These are phyloP conservation scores for Cercospora sp. DNA, from an alignment of 2,329 filamentous ascomycete genomes.

Conservation along the genomic window DNA sequence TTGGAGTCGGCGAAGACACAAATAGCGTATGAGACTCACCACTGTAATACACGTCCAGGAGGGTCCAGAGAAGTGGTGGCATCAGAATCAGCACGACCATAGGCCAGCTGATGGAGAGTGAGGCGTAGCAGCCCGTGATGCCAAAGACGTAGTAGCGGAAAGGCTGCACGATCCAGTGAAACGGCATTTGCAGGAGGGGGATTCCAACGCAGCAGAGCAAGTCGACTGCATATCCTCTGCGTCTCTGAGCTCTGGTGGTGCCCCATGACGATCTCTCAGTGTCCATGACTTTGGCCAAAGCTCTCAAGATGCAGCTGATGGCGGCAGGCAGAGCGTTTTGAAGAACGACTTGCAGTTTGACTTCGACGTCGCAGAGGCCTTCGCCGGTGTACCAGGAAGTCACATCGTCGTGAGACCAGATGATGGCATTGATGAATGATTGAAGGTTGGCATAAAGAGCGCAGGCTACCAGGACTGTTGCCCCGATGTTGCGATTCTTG, in stretches of 20 bases:
- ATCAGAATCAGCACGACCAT: conserved; percentile 55
- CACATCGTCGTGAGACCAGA: conserved; percentile 63
- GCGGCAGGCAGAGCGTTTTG: conserved; percentile 55
- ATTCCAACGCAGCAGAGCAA: conserved; percentile 56
- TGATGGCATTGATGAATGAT: conserved; percentile 60
- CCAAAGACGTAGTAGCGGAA: conserved; percentile 59
- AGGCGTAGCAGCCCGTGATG: conserved; percentile 59
- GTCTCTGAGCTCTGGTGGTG: conserved; percentile 51
- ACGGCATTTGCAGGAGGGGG: conserved; percentile 56
- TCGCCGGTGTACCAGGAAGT: conserved; percentile 58
- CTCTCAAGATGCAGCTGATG: conserved; percentile 60
- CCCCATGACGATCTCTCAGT: conserved; percentile 56
- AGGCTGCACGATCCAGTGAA: conserved; percentile 62
- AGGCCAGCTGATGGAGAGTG: conserved; percentile 59
- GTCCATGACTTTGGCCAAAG: conserved; percentile 61
- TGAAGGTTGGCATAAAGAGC: conserved; percentile 58
- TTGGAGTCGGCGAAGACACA: background rate
- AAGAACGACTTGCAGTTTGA: conserved; percentile 57
- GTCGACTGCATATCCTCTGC: conserved; percentile 53
- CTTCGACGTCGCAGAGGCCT: conserved; percentile 65
- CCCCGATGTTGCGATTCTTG: conserved; percentile 61
- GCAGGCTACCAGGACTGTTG: conserved; percentile 58
- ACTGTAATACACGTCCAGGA: conserved; percentile 58
- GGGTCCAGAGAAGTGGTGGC: conserved; percentile 57
- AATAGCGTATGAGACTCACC: conserved; percentile 44